Conservation (phyloP, 228 moss, liverwort and hornwort genomes). For the Sphagnum fallax region DNA sequence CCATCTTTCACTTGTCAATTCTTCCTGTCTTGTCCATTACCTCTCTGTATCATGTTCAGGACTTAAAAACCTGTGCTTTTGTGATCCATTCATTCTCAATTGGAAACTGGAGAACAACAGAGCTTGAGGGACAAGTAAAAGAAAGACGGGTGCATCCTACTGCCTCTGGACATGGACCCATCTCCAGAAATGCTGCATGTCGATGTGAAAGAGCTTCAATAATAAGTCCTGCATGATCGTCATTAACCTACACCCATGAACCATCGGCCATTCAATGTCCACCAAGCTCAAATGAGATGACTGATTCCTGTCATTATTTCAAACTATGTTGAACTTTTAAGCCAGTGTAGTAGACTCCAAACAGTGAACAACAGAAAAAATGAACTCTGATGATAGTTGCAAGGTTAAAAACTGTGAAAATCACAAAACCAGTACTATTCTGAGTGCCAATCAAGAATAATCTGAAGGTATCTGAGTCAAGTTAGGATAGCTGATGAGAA, state of each 20-base stretch:
- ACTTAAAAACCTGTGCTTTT: not conserved
- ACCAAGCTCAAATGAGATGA: too few relatives aligned
- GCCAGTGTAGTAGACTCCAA: too few relatives aligned
- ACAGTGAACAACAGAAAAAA: not conserved
- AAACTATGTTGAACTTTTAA: too few relatives aligned
- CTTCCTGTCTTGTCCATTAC: not conserved
- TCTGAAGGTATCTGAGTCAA: too few relatives aligned
- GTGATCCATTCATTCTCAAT: too few relatives aligned
- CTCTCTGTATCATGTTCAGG: not conserved
- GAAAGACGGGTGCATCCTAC: conserved; percentile 82
- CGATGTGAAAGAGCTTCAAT: conserved; percentile 95
- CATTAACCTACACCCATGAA: conserved; percentile 34
- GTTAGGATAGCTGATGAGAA: not conserved
- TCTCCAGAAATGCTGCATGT: conserved; percentile 83
- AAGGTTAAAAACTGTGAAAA: too few relatives aligned
- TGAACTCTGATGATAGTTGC: not conserved
- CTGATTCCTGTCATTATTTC: too few relatives aligned
- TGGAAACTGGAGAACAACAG: not conserved
- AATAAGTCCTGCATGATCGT: conserved; percentile 88
- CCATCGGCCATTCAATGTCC: too few relatives aligned
- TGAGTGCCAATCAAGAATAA: too few relatives aligned
- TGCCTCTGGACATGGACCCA: conserved; percentile 90
- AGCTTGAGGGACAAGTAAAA: conserved; percentile 85
- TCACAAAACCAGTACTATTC: too few relatives aligned
- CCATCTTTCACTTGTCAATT: too few relatives aligned